phyloP scores from a whole-genome alignment of 2,329 filamentous ascomycete species.

The Trichoderma sp. region DNA sequence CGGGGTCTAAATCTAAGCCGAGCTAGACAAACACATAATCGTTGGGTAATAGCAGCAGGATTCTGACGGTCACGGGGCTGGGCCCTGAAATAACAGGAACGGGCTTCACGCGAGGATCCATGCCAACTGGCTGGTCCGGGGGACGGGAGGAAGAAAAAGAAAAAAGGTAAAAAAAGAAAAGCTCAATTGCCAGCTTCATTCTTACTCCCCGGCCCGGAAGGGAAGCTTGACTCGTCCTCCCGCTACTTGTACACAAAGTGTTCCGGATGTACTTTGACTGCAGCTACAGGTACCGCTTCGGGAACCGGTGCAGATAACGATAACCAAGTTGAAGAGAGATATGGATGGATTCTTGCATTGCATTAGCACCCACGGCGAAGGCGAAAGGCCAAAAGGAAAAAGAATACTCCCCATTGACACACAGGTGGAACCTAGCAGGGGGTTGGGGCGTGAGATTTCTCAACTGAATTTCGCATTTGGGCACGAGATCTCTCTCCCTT shows the following conservation, averaged over 20 bases:
- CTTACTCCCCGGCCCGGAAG: not conserved
- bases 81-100: constrained; percentile 9
- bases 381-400: not conserved
- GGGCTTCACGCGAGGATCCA: not conserved
- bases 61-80: constrained; percentile 10
- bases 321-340: not conserved
- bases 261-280: not conserved
- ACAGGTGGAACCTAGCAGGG: not conserved
- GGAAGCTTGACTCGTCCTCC: constrained; percentile 3
- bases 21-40: not conserved
- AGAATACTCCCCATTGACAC: not conserved
- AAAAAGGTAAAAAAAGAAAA: not conserved
- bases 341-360: not conserved
- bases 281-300: not conserved
- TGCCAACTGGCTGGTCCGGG: not conserved
- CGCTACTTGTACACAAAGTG: not conserved
- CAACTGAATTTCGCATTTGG: not conserved
- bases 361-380: not conserved
- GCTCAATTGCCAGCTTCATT: not conserved
- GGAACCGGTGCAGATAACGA: not conserved
- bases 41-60: not conserved
- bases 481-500: constrained; percentile 11
- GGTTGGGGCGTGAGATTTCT: not conserved
- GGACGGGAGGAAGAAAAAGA: not conserved
- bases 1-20: not conserved